A percentile compares a stretch with the other conserved stretches of the same genome.
phyloP scores from a whole-genome alignment of 2,329 filamentous ascomycete genomes.

The Myriosclerotinia scirpicola region DNA sequence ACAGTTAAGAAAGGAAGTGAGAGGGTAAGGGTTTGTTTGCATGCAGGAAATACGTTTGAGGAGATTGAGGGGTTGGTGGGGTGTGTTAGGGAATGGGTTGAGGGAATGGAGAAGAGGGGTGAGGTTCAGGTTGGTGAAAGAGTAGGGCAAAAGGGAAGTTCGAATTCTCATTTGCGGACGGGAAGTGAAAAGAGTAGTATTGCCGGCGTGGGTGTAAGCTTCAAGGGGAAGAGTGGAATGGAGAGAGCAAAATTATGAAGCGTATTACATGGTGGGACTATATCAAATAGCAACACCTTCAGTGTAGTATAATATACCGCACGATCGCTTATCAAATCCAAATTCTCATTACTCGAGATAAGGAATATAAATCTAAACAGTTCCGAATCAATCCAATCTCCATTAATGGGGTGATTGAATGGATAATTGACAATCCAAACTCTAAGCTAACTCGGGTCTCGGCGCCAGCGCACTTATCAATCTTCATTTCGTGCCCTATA shows the following conservation, averaged over 20 bases:
- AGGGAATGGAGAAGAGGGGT: slow-evolving; percentile 7
- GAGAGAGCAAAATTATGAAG: slow-evolving; percentile 2
- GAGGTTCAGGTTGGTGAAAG: not conserved
- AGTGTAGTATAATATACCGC: not conserved
- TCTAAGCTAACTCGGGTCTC: slow-evolving; percentile 6
- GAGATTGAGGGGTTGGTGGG: slow-evolving; percentile 54
- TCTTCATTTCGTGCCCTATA: too few species aligned
- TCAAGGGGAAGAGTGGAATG: not conserved
- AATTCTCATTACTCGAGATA: too few species aligned
- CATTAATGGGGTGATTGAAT: too few species aligned
- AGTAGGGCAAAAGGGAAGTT: not conserved
- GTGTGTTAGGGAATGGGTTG: slow-evolving; percentile 34
- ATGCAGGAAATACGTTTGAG: slow-evolving; percentile 61
- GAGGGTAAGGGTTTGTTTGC: slow-evolving; percentile 65
- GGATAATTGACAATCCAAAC: too few species aligned
- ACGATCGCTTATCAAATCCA: too few species aligned
- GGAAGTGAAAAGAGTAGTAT: not conserved
- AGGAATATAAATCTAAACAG: too few species aligned
- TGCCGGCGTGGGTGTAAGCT: not conserved
- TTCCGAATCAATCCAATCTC: too few species aligned
- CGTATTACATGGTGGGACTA: not conserved
- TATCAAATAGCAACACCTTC: not conserved
- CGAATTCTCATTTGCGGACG: fast-evolving
- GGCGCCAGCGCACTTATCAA: not conserved
- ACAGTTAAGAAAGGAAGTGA: slow-evolving; percentile 65